Evolutionary conservation across 2,329 filamentous ascomycete species (phyloP).

Genomic region (Apiospora aurea): DNA sequence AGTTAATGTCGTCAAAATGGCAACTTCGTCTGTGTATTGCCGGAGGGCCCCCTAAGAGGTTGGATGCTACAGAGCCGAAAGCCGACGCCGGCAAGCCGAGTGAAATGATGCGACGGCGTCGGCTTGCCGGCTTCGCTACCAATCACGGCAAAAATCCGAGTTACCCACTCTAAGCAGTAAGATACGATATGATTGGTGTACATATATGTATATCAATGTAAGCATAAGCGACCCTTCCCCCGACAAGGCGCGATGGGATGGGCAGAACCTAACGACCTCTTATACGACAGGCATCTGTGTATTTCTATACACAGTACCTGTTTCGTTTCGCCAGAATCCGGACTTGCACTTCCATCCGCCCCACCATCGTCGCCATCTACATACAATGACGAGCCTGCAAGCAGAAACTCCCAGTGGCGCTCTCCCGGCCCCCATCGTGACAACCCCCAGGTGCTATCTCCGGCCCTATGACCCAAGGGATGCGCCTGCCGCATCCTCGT

Average conservation of each 20-base stretch:
- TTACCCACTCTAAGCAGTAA: neutral
- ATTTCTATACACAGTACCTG: neutral
- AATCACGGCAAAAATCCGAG: neutral
- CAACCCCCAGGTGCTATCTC: conserved; percentile 44
- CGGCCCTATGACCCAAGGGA: conserved; percentile 51
- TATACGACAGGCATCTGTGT: neutral
- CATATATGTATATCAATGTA: neutral
- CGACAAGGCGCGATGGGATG: too few species aligned
- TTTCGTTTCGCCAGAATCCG: neutral
- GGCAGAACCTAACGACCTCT: neutral
- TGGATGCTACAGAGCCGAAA: neutral
- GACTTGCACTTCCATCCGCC: neutral
- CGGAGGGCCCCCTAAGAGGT: neutral
- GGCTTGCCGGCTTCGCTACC: neutral
- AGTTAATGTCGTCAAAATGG: neutral
- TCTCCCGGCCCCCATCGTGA: conserved; percentile 35
- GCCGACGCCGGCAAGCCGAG: conserved; percentile 5
- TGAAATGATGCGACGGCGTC: neutral
- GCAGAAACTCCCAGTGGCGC: neutral
- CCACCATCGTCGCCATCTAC: neutral
- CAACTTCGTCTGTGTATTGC: neutral
- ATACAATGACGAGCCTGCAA: neutral
- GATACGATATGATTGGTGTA: neutral
- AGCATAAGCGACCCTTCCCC: too few species aligned
- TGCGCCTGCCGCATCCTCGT: conserved; percentile 42